Evolutionary conservation across 495 filamentous ascomycete genomes (phyloP).

Genomic region (Hypoxylon lenormandii): DNA sequence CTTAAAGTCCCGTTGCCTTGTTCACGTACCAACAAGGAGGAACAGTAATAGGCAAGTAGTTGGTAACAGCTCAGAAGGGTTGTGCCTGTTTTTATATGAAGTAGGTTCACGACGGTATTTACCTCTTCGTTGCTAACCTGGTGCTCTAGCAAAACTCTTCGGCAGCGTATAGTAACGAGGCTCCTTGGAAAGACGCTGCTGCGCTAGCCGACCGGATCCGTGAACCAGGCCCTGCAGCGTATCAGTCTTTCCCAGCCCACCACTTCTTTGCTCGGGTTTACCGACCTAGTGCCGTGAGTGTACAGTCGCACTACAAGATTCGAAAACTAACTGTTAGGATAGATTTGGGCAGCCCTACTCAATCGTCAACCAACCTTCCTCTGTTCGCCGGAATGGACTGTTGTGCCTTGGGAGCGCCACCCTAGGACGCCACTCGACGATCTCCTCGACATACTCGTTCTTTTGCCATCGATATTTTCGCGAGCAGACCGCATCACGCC

Average conservation of each 20-base stretch:
- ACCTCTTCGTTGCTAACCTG: neutral
- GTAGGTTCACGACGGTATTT: slow-evolving; percentile 39
- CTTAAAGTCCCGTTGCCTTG: slow-evolving; percentile 52
- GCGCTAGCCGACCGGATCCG: slow-evolving; percentile 50
- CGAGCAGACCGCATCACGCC: slow-evolving; percentile 52
- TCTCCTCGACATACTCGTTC: slow-evolving; percentile 57
- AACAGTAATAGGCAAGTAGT: slow-evolving; percentile 15
- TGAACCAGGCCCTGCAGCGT: slow-evolving; percentile 54
- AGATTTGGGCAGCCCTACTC: slow-evolving; percentile 60
- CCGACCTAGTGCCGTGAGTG: slow-evolving; percentile 57
- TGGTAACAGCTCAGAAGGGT: slow-evolving; percentile 34
- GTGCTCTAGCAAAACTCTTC: slow-evolving; percentile 48
- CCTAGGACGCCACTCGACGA: slow-evolving; percentile 58
- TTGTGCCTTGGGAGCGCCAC: slow-evolving; percentile 59
- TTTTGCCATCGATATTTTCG: slow-evolving; percentile 54
- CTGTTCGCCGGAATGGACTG: slow-evolving; percentile 58
- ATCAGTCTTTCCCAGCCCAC: slow-evolving; percentile 59
- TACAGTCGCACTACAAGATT: neutral
- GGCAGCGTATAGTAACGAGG: slow-evolving; percentile 44
- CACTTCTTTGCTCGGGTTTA: slow-evolving; percentile 64
- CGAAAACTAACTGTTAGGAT: slow-evolving; percentile 24
- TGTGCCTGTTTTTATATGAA: slow-evolving; percentile 62
- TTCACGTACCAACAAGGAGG: slow-evolving; percentile 50
- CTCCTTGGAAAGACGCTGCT: slow-evolving; percentile 49
- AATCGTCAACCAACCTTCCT: slow-evolving; percentile 60